A percentile compares a stretch with the other conserved stretches of the same genome.
These are phyloP conservation scores for Apocynum venetum DNA, from an alignment of 257 asterid species.

Conservation along the genomic window DNA sequence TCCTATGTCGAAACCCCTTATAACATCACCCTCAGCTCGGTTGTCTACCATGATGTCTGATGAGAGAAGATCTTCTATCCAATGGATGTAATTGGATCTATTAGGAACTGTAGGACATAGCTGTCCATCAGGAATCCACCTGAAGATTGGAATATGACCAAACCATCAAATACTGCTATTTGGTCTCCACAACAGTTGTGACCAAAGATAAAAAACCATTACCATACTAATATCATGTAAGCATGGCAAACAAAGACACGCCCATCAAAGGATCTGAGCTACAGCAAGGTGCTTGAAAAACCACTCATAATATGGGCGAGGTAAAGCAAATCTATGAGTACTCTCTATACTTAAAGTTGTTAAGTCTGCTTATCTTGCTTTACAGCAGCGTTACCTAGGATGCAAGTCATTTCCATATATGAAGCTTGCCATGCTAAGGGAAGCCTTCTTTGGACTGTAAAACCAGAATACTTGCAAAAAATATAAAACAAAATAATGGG, in stretches of 20 bases:
- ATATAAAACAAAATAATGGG: neutral
- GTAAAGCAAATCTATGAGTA: too few species aligned
- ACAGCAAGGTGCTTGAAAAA: neutral
- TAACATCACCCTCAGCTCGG: conserved; percentile 21
- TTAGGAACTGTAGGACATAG: conserved; percentile 96
- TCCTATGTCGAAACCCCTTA: conserved; percentile 90
- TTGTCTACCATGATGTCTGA: conserved; percentile 45
- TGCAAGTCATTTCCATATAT: neutral
- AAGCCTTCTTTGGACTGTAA: neutral
- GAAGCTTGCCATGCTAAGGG: neutral
- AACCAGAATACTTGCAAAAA: neutral
- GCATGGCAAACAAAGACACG: neutral
- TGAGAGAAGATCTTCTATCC: conserved; percentile 85
- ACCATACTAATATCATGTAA: neutral
- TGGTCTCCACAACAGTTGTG: neutral
- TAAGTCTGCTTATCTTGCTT: neutral
- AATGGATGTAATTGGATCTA: conserved; percentile 90
- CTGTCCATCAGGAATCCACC: conserved; percentile 99
- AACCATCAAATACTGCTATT: neutral
- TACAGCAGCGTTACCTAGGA: neutral
- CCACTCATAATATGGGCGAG: neutral
- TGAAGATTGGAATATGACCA: conserved; percentile 24
- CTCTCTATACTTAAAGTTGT: too few species aligned
- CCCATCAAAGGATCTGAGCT: neutral
- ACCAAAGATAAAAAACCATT: neutral